Conservation (phyloP, 2,329 filamentous ascomycete genomes). For the Grosmannia serpens region DNA sequence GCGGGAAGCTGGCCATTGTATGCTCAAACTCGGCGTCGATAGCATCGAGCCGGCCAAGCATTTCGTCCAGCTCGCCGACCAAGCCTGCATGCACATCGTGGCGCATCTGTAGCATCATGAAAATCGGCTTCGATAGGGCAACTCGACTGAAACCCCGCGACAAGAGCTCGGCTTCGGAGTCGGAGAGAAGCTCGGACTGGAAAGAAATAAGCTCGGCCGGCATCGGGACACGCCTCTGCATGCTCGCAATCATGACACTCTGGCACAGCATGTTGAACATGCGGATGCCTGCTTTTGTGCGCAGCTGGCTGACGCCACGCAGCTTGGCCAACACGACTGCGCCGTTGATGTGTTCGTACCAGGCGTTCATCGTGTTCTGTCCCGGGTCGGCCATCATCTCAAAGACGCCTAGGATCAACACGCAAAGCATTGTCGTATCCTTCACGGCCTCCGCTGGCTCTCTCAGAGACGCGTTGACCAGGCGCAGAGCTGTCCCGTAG, state of each 20-base stretch:
- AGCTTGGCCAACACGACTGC: conserved; percentile 38
- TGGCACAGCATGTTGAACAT: conserved; percentile 45
- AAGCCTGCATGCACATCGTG: conserved; percentile 29
- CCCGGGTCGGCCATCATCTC: conserved; percentile 39
- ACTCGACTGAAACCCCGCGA: conserved; percentile 21
- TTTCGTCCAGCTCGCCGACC: conserved; percentile 26
- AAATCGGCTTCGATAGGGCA: conserved; percentile 31
- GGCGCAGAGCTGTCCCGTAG: conserved; percentile 38
- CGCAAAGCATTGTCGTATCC: conserved; percentile 39
- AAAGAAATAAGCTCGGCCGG: conserved; percentile 35
- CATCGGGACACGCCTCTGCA: conserved; percentile 36
- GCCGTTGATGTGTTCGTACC: conserved; percentile 42
- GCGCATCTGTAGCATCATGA: conserved; percentile 33
- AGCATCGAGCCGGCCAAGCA: conserved; percentile 25
- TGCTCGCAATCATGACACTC: conserved; percentile 38
- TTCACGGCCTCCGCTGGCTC: conserved; percentile 30
- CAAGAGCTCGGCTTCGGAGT: conserved; percentile 23
- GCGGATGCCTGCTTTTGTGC: conserved; percentile 30
- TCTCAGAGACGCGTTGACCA: conserved; percentile 38
- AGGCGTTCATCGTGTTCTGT: conserved; percentile 34
- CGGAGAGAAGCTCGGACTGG: conserved; percentile 27
- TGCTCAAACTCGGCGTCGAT: conserved; percentile 32
- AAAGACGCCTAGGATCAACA: conserved; percentile 42
- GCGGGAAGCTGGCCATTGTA: conserved; percentile 26
- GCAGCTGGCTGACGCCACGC: conserved; percentile 35